phyloP scores from a whole-genome alignment of 352 stramenopile species.

The Phytopythium chamaehyphon region DNA sequence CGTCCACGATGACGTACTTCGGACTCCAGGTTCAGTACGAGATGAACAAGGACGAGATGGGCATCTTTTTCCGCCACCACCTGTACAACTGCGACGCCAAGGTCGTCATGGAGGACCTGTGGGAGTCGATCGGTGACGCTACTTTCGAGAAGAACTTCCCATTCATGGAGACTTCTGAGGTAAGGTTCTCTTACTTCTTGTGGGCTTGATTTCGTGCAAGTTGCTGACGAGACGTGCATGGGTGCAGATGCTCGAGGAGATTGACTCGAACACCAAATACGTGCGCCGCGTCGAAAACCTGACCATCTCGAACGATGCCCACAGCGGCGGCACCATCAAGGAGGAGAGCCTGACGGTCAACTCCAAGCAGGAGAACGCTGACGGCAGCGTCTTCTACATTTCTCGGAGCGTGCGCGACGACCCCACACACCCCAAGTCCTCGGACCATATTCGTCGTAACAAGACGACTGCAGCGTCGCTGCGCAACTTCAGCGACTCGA shows the following conservation, averaged over 20 bases:
- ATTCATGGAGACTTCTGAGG: conserved; percentile 70
- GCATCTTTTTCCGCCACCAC: conserved; percentile 84
- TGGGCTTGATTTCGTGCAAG: not conserved
- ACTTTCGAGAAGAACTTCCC: conserved; percentile 82
- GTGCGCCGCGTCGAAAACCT: conserved; percentile 77
- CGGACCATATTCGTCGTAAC: conserved; percentile 72
- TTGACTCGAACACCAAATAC: conserved; percentile 80
- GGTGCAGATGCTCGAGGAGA: conserved; percentile 52
- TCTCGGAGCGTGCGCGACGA: conserved; percentile 63
- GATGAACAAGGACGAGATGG: conserved; percentile 84
- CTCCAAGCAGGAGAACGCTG: conserved; percentile 76
- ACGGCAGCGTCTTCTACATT: conserved; percentile 69
- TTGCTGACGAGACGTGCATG: not conserved
- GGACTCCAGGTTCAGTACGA: conserved; percentile 87
- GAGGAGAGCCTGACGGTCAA: conserved; percentile 73
- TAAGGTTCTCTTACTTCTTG: conserved; percentile 1
- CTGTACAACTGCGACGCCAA: conserved; percentile 74
- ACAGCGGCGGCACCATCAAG: conserved; percentile 77
- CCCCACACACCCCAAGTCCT: conserved; percentile 57
- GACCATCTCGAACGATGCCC: conserved; percentile 67
- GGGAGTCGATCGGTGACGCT: conserved; percentile 62
- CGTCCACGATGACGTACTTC: conserved; percentile 88
- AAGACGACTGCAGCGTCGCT: conserved; percentile 68
- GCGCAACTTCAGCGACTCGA: conserved; percentile 75
- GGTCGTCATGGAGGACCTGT: conserved; percentile 75